Evolutionary conservation across 1,139 yeast species (phyloP), one percentile per base, ranked within the genome.

Genomic region (Kodamaea suecica): DNA sequence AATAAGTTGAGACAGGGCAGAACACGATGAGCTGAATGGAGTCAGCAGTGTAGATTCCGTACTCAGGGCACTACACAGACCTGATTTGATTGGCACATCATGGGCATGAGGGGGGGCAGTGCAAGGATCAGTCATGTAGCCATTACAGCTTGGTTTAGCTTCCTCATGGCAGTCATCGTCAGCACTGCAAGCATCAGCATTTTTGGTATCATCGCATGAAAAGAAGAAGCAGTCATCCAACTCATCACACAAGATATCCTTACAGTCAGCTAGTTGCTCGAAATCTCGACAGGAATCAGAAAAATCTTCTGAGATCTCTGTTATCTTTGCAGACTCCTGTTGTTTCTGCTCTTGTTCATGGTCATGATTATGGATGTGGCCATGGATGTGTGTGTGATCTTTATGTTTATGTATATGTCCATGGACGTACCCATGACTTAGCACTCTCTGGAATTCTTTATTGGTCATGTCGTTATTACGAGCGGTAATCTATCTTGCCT

Each of bases 341-440:
- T 26, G 31, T 12, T 12, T 34, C 28, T 31, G 30, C n/a, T 33
- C 35, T 16, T 44, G 48, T 30, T 53, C 56, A 34, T 65, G 70
- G 38, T 66, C 72, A 36, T 67, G 73, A 40, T 68, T 76, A 48
- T 80, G 86, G 25, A 79, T 75, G 50, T 80, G 85, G 3, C 85
- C 86, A 50, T 80, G 86, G 15, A 79, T 78, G 45, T 78, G 81
- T 6, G 84, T 77, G 49, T 79, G 77, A 47, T 77, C 76, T 41
- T 70, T 66, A 49, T 77, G 82, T 48, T 73, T 76, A 53, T 80
- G 85, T 23, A 80, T 78, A 49, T 80, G 85, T 1, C 85, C 85
- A 55, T 80, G 85, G 12, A 79, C 80, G 31, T 74, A 68, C 11
- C 84, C 83, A 43, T 75, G 76, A 12, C 70, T 62, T 19, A 53